Conservation (phyloP, 352 stramenopile genomes). For the Pythium utonaiense region DNA sequence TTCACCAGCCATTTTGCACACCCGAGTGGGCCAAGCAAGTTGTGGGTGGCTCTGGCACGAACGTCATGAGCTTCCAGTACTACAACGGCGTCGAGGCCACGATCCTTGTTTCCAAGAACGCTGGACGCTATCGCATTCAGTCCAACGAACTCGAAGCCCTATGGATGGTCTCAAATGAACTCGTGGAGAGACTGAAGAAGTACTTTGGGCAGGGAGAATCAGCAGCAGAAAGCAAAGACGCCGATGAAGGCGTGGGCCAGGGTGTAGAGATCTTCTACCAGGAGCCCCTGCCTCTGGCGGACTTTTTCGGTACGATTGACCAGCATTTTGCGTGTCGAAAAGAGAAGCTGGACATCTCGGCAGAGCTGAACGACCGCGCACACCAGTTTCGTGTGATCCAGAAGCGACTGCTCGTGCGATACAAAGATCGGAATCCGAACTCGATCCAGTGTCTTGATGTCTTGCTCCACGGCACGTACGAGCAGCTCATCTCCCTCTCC, state of each 20-base stretch:
- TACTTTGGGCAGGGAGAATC: conserved; percentile 34
- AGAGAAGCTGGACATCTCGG: conserved; percentile 55
- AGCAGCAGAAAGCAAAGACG: conserved; percentile 24
- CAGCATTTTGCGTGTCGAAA: conserved; percentile 73
- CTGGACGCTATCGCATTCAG: conserved; percentile 85
- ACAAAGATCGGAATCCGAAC: conserved; percentile 85
- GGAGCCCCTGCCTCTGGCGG: conserved; percentile 77
- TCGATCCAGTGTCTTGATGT: conserved; percentile 79
- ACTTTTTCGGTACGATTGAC: conserved; percentile 89
- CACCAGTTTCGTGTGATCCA: conserved; percentile 89
- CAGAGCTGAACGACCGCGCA: conserved; percentile 77
- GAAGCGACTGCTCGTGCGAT: conserved; percentile 87
- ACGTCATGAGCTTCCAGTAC: conserved; percentile 88
- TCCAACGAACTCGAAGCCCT: conserved; percentile 77
- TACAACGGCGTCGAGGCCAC: conserved; percentile 82
- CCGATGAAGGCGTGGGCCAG: conserved; percentile 2
- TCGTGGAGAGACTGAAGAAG: conserved; percentile 56
- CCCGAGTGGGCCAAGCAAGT: conserved; percentile 73
- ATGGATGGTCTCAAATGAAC: conserved; percentile 76
- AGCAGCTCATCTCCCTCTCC: conserved; percentile 72
- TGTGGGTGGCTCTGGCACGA: conserved; percentile 49
- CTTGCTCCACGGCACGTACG: conserved; percentile 84
- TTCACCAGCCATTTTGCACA: conserved; percentile 67
- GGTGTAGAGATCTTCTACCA: conserved; percentile 71
- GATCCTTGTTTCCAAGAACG: conserved; percentile 90